A percentile compares a stretch with the other conserved stretches of the same genome.
These are phyloP conservation scores for Picea sitchensis DNA, from an alignment of 75 land plant genomes.

Conservation along the genomic window DNA sequence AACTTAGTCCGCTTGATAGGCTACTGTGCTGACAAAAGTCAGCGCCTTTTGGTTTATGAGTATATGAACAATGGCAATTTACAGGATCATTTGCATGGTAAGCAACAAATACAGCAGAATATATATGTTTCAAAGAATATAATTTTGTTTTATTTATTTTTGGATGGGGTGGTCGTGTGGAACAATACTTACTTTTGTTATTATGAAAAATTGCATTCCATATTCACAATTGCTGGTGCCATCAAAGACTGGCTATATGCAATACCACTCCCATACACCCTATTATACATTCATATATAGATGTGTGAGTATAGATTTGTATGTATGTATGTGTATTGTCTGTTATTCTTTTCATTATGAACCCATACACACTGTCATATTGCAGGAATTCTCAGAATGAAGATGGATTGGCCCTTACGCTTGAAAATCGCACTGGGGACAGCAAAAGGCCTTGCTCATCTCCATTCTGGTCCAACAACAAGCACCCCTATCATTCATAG, in stretches of 20 bases:
- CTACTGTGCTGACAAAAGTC: slow-evolving; percentile 85
- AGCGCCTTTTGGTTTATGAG: slow-evolving; percentile 86
- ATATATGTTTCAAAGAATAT: not conserved
- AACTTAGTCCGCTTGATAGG: slow-evolving; percentile 83
- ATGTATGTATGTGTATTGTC: not conserved
- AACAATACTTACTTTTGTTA: no score
- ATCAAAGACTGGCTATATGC: no score
- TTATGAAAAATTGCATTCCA: no score
- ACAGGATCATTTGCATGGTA: slow-evolving; percentile 87
- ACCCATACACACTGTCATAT: no score
- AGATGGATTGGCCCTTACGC: slow-evolving; percentile 82
- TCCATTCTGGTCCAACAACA: slow-evolving; percentile 80
- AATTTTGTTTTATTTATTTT: not conserved
- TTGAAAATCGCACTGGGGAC: slow-evolving; percentile 85
- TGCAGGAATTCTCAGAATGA: slow-evolving; percentile 50
- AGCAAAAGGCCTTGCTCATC: slow-evolving; percentile 90
- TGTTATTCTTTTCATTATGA: not conserved
- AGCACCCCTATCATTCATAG: slow-evolving; percentile 87
- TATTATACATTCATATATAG: not conserved
- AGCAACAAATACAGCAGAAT: slow-evolving; percentile 7
- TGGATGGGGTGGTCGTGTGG: no score
- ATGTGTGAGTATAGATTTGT: not conserved
- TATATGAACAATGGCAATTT: slow-evolving; percentile 86
- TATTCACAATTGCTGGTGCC: no score
- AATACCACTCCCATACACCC: not conserved